Percentiles rank a stretch among this genome's conserved stretches.
Evolutionary conservation across 768 basidiomycete species (phyloP).

Genomic region (Omphalotus guepiniiformis): DNA sequence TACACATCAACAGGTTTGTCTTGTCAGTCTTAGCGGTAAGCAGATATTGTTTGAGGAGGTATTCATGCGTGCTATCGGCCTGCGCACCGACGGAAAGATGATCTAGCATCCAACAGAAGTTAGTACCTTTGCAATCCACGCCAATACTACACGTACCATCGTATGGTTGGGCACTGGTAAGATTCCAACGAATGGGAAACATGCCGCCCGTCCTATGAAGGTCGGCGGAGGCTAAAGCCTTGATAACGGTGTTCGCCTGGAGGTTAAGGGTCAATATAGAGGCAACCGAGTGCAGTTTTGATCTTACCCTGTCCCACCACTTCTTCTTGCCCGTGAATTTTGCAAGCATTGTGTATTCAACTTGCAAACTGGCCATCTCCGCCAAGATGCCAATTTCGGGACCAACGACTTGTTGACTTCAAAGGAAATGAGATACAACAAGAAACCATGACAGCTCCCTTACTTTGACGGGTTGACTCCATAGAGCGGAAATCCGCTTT

Average conservation of each 20-base stretch:
- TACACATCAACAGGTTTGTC: slow-evolving; percentile 63
- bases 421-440: neutral
- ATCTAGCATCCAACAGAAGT: slow-evolving; percentile 19
- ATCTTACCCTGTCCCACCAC: slow-evolving; percentile 51
- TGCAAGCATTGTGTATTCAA: slow-evolving; percentile 84
- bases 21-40: slow-evolving; percentile 61
- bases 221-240: slow-evolving; percentile 43
- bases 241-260: slow-evolving; percentile 47
- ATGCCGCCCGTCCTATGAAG: slow-evolving; percentile 50
- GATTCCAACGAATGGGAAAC: slow-evolving; percentile 58
- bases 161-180: slow-evolving; percentile 39
- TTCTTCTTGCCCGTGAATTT: slow-evolving; percentile 68
- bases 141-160: slow-evolving; percentile 35
- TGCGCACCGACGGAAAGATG: slow-evolving; percentile 59
- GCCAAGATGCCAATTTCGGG: slow-evolving; percentile 49
- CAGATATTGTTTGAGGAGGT: slow-evolving; percentile 70
- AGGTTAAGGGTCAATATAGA: neutral
- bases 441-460: slow-evolving; percentile 10
- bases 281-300: neutral
- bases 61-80: slow-evolving; percentile 76
- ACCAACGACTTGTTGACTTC: slow-evolving; percentile 30
- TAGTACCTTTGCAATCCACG: neutral
- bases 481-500: slow-evolving; percentile 67
- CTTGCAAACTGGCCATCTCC: slow-evolving; percentile 76
- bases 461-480: slow-evolving; percentile 64